Evolutionary conservation across 768 basidiomycete species (phyloP).

Genomic region (Grammothele lineata): DNA sequence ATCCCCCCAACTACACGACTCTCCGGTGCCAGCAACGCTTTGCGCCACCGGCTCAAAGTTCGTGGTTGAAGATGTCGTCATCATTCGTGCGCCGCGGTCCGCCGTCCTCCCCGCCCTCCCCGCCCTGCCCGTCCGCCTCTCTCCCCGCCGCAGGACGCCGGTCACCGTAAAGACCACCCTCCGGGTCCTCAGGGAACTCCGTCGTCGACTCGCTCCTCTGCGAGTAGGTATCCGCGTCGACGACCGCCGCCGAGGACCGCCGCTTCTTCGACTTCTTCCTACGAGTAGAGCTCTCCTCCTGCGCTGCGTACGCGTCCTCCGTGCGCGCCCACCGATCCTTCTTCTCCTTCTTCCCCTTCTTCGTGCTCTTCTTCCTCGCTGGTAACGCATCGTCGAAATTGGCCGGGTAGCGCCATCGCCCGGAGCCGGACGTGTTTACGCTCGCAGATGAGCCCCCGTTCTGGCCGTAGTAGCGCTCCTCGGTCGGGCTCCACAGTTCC

Average conservation of each 20-base stretch:
- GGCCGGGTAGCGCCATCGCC: conserved; percentile 83
- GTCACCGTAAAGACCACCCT: conserved; percentile 61
- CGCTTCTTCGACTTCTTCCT: conserved; percentile 56
- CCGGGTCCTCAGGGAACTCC: conserved; percentile 70
- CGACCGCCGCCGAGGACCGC: conserved; percentile 39
- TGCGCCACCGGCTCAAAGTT: conserved; percentile 42
- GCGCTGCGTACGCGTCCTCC: conserved; percentile 68
- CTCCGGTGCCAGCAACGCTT: no score
- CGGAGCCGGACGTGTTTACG: conserved; percentile 25
- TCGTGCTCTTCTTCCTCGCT: conserved; percentile 35
- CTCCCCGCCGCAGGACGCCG: conserved; percentile 12
- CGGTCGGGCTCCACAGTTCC: conserved; percentile 68
- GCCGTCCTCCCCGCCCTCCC: not conserved
- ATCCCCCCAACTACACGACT: no score
- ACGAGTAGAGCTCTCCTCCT: conserved; percentile 42
- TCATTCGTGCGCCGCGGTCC: conserved; percentile 26
- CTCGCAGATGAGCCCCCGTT: conserved; percentile 33
- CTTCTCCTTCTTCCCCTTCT: conserved; percentile 57
- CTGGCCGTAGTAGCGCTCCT: conserved; percentile 69
- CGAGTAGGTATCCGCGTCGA: conserved; percentile 33
- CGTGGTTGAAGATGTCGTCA: conserved; percentile 59
- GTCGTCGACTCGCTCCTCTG: conserved; percentile 31
- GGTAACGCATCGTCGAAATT: conserved; percentile 64
- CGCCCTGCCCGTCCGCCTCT: no score
- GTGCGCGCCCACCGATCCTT: conserved; percentile 87